Percentiles rank a stretch among this genome's conserved stretches.
Conservation (phyloP, 2,329 filamentous ascomycete genomes). For the Talaromyces rugulosus region DNA sequence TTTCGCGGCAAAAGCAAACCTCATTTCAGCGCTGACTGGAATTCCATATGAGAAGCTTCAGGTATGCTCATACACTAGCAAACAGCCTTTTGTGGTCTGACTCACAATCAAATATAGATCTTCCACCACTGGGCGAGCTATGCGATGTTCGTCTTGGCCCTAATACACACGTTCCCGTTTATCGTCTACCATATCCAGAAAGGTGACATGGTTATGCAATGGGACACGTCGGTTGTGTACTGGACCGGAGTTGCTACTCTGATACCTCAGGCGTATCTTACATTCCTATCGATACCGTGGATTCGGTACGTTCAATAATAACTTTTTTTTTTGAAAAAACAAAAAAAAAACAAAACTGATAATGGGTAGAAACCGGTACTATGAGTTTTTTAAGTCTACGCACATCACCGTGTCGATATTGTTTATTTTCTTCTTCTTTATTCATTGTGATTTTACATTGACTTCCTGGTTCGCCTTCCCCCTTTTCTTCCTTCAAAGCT, state of each 20-base stretch:
- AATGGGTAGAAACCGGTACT: constrained; percentile 46
- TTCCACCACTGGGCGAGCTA: constrained; percentile 52
- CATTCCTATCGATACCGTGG: constrained; percentile 35
- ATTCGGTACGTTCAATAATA: constrained; percentile 17
- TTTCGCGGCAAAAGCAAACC: constrained; percentile 50
- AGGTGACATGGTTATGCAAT: constrained; percentile 45
- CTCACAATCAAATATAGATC: background rate
- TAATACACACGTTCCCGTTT: constrained; percentile 57
- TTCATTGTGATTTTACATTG: constrained; percentile 55
- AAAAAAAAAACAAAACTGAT: background rate
- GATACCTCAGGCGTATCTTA: constrained; percentile 51
- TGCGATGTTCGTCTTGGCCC: constrained; percentile 52
- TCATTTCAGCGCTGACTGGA: constrained; percentile 51
- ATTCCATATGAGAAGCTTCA: constrained; percentile 52
- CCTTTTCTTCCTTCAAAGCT: background rate
- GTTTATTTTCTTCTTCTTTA: constrained; percentile 58
- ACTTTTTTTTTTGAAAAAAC: too few species aligned
- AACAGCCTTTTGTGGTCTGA: background rate
- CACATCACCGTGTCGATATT: constrained; percentile 51
- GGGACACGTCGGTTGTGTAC: constrained; percentile 44
- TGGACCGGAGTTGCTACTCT: constrained; percentile 54
- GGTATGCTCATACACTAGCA: constrained; percentile 18
- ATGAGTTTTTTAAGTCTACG: constrained; percentile 59
- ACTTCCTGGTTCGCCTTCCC: constrained; percentile 44
- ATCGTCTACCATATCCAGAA: constrained; percentile 47